Base-by-base conservation (phyloP, 2,329 filamentous ascomycete genomes). In the Myriosclerotinia scirpicola region DNA sequence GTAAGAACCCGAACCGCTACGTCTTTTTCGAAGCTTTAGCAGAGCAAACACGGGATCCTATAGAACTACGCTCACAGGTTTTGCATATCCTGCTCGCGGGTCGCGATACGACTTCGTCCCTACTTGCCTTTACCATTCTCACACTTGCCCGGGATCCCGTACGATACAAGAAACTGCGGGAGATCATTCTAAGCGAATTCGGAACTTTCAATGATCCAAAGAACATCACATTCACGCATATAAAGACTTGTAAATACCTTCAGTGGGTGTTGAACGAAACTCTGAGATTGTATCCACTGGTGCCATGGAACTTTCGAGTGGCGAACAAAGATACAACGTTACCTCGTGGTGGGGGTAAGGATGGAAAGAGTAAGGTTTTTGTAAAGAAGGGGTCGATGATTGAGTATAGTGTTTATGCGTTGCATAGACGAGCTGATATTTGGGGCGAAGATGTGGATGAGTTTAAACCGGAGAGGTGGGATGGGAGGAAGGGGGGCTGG, bases 1-100 rank as follows among this genome's bases (percentile, higher is more conserved):
- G 73, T 44, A 76, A 75, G 30, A 15, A 44, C 6, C 4, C 42
- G 17, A 34, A 34, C 3, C 63, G 54, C n/a, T 81, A 80, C 68
- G 73, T 81, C 12, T 88, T 89, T 69, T 78, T 88, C 17, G 77
- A 87, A 66, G 85, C 85, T 68, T 75, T 90, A 34, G 79, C 84
- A 17, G 78, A 81, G 48, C 76, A 81, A 12, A 80, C 79, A 67
- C 79, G 69, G 73, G 83, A 79, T 75, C 80, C 69, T 68, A 78
- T 71, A 2, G 79, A 81, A 42, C 75, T 86, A 15, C 77, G 82
- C 8, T 81, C 82, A 68, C 82, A 87, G 70, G 75, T 84, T 8
- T 75, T 85, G 34, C 79, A 81, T 64, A 82, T 87, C 65, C 81
- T 87, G 52, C 77, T 86, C 2, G 86, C 84, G 0, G 85, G 85